A percentile compares a stretch with the other conserved stretches of the same genome.
Evolutionary conservation across 2,329 filamentous ascomycete genomes (phyloP).

Genomic region (Alternaria ethzedia): DNA sequence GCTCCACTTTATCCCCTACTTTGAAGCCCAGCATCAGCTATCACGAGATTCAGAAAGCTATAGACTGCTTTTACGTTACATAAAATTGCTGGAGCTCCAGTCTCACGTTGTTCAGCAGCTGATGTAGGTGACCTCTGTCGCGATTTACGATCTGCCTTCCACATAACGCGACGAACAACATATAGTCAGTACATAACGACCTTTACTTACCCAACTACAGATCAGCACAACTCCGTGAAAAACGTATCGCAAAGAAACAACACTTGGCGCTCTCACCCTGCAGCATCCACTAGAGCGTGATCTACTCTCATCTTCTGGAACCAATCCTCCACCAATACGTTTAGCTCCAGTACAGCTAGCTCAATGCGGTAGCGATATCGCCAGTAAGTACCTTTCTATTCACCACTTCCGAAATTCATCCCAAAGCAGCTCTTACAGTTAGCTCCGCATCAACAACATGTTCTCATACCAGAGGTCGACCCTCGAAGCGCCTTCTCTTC

Average conservation of each 20-base stretch:
- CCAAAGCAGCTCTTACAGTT: neutral
- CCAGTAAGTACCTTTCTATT: slow-evolving; percentile 9
- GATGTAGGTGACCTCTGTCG: slow-evolving; percentile 6
- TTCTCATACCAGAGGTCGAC: neutral
- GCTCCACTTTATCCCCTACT: slow-evolving; percentile 18
- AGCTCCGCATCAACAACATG: neutral
- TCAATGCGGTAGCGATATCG: slow-evolving; percentile 20
- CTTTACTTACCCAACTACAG: slow-evolving; percentile 10
- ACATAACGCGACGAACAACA: slow-evolving; percentile 9
- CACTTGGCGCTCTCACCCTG: neutral
- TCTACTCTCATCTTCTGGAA: neutral
- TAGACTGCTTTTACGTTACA: neutral
- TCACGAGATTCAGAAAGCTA: neutral
- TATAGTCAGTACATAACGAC: neutral
- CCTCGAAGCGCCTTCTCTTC: neutral
- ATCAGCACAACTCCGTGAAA: neutral
- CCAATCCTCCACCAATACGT: neutral
- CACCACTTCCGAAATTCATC: neutral
- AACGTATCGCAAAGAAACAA: neutral
- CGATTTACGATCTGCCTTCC: neutral
- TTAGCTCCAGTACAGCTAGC: slow-evolving; percentile 1
- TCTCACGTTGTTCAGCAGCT: neutral
- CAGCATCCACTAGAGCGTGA: neutral
- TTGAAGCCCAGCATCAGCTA: slow-evolving; percentile 8
- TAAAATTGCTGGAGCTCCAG: neutral